Base-by-base conservation (phyloP, 805 yeast genomes). In the Saccharomycopsis selenospora region DNA sequence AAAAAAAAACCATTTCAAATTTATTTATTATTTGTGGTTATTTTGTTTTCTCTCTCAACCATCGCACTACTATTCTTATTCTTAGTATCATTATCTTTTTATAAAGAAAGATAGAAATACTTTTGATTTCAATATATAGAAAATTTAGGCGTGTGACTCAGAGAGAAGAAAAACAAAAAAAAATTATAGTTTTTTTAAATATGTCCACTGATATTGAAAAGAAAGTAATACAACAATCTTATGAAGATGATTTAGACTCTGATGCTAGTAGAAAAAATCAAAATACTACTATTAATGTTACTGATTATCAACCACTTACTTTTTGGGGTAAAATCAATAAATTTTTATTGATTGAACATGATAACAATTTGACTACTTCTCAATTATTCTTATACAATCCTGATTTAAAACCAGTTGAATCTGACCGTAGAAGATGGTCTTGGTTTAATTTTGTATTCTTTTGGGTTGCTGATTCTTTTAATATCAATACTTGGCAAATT, bases 401-500 rank as follows among this genome's bases (percentile, higher is more conserved):
- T 56, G 96, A 88, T 66, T 71, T 88, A 58, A 76, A 78, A 55
- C 95, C 95, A 0, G 88, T 87, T 3, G 91, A 86, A 60, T 71
- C 66, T 13, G 75, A 67, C 3, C 77, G 95, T 58, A 72, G 95
- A 59, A 74, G 76, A n/a, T 88, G 96, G 96, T 67, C 76, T 25
- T 85, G 95, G 95, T 80, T 70, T 64, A 85, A 87, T 63, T 88
- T 68, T 61, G 80, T 84, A 11, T 79, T 76, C 55, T 84, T 85
- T 58, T 88, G 96, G 96, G 64, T 88, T 50, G 88, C 95, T 0
- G 96, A 88, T 62, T 80, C 95, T 27, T 85, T 88, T 68, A 88
- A 88, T 66, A 79, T 88, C 61, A 87, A 85, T 63, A 86, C 96
- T 4, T 87, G 91, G 88, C 89, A 85, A 69, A 86, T 88, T 57